These are phyloP conservation scores for Apiospora hydei DNA, from an alignment of 2,329 filamentous ascomycete species.

Conservation along the genomic window DNA sequence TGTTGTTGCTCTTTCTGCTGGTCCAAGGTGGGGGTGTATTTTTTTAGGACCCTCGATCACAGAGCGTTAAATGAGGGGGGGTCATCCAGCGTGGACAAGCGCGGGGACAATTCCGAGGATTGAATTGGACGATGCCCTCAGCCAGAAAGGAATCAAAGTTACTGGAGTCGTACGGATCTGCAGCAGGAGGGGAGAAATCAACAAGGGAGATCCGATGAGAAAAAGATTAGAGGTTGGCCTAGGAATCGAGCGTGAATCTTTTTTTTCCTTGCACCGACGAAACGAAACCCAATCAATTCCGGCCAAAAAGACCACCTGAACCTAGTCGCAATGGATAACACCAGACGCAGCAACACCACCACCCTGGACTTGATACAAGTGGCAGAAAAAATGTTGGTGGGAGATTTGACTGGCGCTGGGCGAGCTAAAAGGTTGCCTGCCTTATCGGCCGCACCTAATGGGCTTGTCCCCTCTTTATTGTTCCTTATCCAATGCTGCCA, in stretches of 20 bases:
- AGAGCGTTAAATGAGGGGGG: slow-evolving; percentile 19
- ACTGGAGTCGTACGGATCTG: not conserved
- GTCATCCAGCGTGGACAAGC: slow-evolving; percentile 13
- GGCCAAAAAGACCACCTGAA: not conserved
- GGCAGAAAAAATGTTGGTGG: slow-evolving; percentile 24
- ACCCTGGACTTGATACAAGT: slow-evolving; percentile 14
- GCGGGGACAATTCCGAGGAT: slow-evolving; percentile 12
- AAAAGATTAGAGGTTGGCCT: not conserved
- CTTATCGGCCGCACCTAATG: slow-evolving; percentile 18
- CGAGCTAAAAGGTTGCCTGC: slow-evolving; percentile 11
- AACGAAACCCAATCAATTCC: slow-evolving; percentile 12
- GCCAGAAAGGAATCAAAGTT: slow-evolving; percentile 9
- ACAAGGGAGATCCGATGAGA: not conserved
- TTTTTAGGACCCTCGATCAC: slow-evolving; percentile 22
- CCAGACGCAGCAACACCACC: slow-evolving; percentile 11
- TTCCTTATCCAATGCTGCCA: slow-evolving; percentile 12
- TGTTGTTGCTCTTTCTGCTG: slow-evolving; percentile 18
- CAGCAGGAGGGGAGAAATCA: slow-evolving; percentile 1
- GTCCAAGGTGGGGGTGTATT: slow-evolving; percentile 20
- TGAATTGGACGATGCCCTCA: not conserved
- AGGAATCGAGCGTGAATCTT: slow-evolving; percentile 15
- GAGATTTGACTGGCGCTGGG: slow-evolving; percentile 22
- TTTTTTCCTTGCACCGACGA: slow-evolving; percentile 2
- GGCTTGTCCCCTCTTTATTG: slow-evolving; percentile 20
- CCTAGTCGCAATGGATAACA: slow-evolving; percentile 8